These are phyloP conservation scores for Eragrostis nindensis DNA, from an alignment of 176 grass and related monocot genomes.

Conservation along the genomic window DNA sequence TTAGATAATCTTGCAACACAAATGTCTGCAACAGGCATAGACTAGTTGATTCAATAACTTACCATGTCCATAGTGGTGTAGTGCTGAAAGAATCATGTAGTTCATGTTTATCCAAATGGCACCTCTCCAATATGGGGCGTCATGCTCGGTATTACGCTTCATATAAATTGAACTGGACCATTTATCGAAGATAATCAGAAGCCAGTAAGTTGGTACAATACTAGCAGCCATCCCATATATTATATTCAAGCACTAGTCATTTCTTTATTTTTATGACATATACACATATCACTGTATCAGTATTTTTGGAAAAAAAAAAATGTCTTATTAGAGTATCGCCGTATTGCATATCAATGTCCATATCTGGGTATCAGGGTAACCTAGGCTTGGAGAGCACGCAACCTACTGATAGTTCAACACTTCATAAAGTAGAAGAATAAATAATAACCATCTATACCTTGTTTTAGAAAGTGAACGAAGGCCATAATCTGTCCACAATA, in stretches of 20 bases:
- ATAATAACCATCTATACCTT: conserved; percentile 55
- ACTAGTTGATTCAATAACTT: conserved; percentile 18
- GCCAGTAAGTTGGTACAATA: background rate
- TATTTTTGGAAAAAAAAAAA: no score
- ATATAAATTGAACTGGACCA: conserved; percentile 87
- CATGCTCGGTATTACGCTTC: conserved; percentile 94
- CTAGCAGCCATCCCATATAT: no score
- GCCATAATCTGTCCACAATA: conserved; percentile 94
- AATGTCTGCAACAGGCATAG: background rate
- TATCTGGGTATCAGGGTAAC: no score
- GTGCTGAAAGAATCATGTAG: conserved; percentile 92
- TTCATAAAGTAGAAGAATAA: conserved; percentile 14
- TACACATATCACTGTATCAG: no score
- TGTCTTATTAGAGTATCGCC: no score
- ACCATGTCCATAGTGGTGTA: conserved; percentile 85
- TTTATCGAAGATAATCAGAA: conserved; percentile 30
- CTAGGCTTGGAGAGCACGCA: background rate
- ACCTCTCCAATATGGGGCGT: conserved; percentile 96
- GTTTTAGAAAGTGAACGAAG: conserved; percentile 86
- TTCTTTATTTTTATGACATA: no score
- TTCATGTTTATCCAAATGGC: conserved; percentile 99
- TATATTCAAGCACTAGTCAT: no score
- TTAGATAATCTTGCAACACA: background rate
- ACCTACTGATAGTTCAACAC: background rate
- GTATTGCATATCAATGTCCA: no score